Conservation (phyloP, 108 stramenopile species). For the Nitzschia sp. region DNA sequence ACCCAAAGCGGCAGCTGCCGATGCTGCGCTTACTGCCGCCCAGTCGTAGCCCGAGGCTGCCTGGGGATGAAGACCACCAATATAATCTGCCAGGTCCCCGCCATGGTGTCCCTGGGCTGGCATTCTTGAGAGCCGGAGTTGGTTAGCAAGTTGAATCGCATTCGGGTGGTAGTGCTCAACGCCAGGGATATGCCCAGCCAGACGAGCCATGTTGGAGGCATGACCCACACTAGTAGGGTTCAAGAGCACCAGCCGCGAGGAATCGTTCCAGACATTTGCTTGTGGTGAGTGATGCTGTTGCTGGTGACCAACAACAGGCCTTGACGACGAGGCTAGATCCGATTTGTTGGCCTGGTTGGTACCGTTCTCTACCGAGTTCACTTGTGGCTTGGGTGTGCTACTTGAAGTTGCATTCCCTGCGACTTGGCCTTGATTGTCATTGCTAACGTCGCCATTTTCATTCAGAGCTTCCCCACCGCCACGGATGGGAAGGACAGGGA, state of each 20-base stretch:
- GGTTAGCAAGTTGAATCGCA: slow-evolving; percentile 41
- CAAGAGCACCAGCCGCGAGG: slow-evolving; percentile 3
- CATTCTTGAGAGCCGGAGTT: slow-evolving; percentile 26
- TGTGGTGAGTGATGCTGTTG: background rate
- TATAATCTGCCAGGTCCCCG: slow-evolving; percentile 38
- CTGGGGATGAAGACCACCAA: slow-evolving; percentile 29
- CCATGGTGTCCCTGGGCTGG: slow-evolving; percentile 20
- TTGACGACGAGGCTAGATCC: background rate
- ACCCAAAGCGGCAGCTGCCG: slow-evolving; percentile 41
- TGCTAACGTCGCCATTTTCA: slow-evolving; percentile 3
- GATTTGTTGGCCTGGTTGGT: background rate
- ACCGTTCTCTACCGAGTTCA: background rate
- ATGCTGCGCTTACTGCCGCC: slow-evolving; percentile 26
- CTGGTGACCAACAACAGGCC: background rate
- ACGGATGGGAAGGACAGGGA: background rate
- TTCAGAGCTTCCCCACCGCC: slow-evolving; percentile 28
- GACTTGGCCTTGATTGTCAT: background rate
- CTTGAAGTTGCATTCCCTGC: background rate
- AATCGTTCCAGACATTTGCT: background rate
- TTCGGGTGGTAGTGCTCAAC: slow-evolving; percentile 28
- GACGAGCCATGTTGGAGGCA: background rate
- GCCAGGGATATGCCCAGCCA: background rate
- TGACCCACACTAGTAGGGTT: background rate
- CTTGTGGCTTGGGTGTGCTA: background rate
- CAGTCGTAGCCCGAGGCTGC: slow-evolving; percentile 27